Evolutionary conservation across 1,284 basidiomycete genomes (phyloP), one percentile per base, ranked within the genome.

Genomic region (Tilletia walkeri): DNA sequence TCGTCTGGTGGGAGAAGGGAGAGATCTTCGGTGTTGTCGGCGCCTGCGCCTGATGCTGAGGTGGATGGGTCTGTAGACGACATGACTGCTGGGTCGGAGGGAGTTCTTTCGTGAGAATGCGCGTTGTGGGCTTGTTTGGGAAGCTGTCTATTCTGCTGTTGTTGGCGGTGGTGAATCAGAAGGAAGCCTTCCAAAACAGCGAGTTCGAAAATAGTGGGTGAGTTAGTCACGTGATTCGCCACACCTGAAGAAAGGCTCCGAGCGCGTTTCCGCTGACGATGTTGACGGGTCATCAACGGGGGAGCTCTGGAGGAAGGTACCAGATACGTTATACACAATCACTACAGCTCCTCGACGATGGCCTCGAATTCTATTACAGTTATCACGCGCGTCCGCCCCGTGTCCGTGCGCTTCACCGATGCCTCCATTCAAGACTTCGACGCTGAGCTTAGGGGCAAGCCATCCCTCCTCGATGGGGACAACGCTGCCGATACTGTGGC

Each of bases 1-100:
- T 76, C 78, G 65, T 82, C 80, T 36, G 56, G 56, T 7, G 56
- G 24, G 56, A 61, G 56, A 10, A 61, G 56, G 24, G 56, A 61
- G 18, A 61, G 56, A 18, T 61, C 56, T 18, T 61, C 56, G 16
- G 20, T 61, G 18, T 61, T 45, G 41, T 7, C 6, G 41, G 41
- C 41, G 41, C 41, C 56, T 6, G 56, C 12, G 24, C 24, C 36
- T 38, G 56, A 6, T 61, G 56, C 34, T 20, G 56, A 38, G 56
- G 16, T 9, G 20, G 56, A 20, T 45, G 41, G 41, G 41, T 45
- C 41, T 30, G 56, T 61, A 2, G 56, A 61, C 36, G 56, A 6
- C 56, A 61, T 61, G 4, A 18, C 4, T 14, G 20, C 9, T 49
- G 48, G 12, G 1, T n/a, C 48, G 12, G 24, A 24, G 24, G 24